phyloP scores from a whole-genome alignment of 768 basidiomycete species.

The Mycena rosella region DNA sequence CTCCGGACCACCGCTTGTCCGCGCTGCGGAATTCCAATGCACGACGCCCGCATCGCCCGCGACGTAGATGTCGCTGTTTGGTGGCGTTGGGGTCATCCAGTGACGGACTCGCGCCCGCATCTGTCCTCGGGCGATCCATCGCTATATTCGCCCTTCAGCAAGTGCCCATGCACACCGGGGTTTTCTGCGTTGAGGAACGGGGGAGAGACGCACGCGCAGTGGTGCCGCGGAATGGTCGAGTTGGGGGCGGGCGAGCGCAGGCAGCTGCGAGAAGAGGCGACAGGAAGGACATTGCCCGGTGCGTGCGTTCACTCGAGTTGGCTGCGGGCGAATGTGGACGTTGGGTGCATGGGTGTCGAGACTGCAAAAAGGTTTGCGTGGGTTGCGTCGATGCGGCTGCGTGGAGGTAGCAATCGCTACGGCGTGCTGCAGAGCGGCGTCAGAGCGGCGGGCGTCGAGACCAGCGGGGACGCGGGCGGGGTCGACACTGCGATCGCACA shows the following conservation, averaged over 20 bases:
- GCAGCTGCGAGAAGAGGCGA: neutral
- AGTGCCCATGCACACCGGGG: no score
- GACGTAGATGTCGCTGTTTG: slow-evolving; percentile 2
- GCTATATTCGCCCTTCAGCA: no score
- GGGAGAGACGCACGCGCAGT: neutral
- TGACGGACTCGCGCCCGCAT: no score
- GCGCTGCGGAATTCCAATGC: neutral
- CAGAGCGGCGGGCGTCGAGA: no score
- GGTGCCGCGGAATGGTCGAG: neutral
- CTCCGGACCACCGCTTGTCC: no score
- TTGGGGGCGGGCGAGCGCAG: slow-evolving; percentile 6
- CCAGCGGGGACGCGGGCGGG: no score
- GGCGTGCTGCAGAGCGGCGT: no score
- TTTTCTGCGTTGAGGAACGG: no score
- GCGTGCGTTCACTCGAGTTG: neutral
- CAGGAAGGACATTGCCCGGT: neutral
- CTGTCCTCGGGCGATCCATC: no score
- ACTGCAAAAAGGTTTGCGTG: neutral
- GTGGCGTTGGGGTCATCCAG: no score
- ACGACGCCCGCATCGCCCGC: neutral
- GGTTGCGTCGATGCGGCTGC: neutral
- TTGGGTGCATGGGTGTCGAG: neutral
- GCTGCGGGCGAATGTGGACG: neutral
- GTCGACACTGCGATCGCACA: neutral
- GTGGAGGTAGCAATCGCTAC: neutral